Conservation (phyloP, 2,329 filamentous ascomycete species). For the Penicillium rolfsii region DNA sequence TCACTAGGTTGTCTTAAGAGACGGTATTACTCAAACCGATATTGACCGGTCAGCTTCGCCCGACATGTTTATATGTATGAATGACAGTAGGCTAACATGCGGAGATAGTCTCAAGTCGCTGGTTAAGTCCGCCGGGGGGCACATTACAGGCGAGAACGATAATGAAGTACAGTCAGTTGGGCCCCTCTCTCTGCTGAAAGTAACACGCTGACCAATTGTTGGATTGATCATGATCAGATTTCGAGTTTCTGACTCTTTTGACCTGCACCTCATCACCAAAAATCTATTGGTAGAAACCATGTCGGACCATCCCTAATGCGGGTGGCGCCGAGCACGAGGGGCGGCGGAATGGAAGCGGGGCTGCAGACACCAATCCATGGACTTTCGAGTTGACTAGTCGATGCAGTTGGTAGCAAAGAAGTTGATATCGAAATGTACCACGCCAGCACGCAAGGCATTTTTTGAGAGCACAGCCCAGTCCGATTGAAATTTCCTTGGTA, state of each 20-base stretch:
- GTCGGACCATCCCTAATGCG: conserved; percentile 22
- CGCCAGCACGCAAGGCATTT: neutral
- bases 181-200: neutral
- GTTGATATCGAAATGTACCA: neutral
- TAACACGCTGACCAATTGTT: neutral
- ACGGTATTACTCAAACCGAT: conserved; percentile 18
- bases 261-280: conserved; percentile 22
- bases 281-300: conserved; percentile 20
- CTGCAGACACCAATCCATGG: neutral
- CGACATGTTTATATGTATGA: neutral
- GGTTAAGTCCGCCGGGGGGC: conserved; percentile 19
- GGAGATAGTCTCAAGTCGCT: conserved; percentile 16
- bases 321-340: neutral
- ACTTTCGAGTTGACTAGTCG: neutral
- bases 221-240: neutral
- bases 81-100: neutral
- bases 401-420: neutral
- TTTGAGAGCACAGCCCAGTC: neutral
- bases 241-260: conserved; percentile 18
- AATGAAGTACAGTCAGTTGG: conserved; percentile 19
- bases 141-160: conserved; percentile 12
- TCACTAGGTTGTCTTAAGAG: conserved; percentile 14
- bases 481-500: neutral
- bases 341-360: neutral
- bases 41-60: conserved; percentile 16